phyloP scores from a whole-genome alignment of 1,284 basidiomycete genomes.

The Fistulinella cinereoalba region DNA sequence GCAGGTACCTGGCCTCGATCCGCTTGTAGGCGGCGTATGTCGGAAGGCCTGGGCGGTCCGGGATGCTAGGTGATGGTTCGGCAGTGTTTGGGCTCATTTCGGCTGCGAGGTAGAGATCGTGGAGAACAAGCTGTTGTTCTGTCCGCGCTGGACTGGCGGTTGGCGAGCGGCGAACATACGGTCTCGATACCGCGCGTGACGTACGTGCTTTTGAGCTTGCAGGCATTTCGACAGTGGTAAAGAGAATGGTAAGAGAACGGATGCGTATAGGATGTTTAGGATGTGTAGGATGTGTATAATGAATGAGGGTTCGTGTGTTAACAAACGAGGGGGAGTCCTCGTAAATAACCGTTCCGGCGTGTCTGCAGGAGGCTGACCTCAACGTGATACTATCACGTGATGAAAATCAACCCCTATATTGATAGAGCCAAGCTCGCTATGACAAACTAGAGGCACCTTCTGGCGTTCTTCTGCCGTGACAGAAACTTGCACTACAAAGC shows the following conservation, averaged over 20 bases:
- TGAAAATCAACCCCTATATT: slow-evolving; percentile 27
- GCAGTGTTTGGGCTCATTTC: neutral
- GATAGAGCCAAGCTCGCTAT: too few species aligned
- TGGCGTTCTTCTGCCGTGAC: neutral
- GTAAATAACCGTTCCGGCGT: slow-evolving; percentile 6
- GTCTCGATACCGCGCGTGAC: slow-evolving; percentile 17
- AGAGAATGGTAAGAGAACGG: slow-evolving; percentile 6
- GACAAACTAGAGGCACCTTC: too few species aligned
- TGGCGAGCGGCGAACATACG: slow-evolving; percentile 25
- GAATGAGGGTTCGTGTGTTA: slow-evolving; percentile 1
- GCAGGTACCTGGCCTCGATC: slow-evolving; percentile 54
- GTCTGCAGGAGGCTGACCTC: slow-evolving; percentile 27
- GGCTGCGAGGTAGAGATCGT: neutral
- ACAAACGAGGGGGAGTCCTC: neutral
- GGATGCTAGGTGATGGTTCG: slow-evolving; percentile 2
- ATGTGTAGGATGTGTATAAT: slow-evolving; percentile 26
- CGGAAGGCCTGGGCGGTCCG: slow-evolving; percentile 50
- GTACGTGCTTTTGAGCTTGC: slow-evolving; percentile 15
- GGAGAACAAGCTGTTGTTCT: neutral
- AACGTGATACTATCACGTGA: slow-evolving; percentile 28
- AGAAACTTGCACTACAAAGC: too few species aligned
- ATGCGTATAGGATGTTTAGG: slow-evolving; percentile 24
- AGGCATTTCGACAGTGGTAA: slow-evolving; percentile 16
- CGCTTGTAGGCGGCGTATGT: slow-evolving; percentile 53
- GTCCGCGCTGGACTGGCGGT: slow-evolving; percentile 9